Base-by-base conservation (phyloP, 2,329 filamentous ascomycete species). In the Lasiodiplodia citricola region DNA sequence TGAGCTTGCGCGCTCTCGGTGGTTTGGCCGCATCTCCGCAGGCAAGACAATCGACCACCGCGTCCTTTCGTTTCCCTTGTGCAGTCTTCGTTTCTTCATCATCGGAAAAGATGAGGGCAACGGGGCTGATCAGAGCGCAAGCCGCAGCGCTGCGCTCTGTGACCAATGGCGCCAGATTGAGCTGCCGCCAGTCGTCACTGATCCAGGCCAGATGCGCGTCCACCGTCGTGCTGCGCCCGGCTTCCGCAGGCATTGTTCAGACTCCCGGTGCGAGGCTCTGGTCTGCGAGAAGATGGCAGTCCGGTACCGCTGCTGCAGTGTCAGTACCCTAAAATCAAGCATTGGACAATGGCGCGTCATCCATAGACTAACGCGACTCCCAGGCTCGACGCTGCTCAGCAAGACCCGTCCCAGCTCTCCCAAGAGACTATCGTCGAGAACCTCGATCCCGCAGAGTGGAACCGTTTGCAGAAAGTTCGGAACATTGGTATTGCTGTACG, bases 401-500 rank as follows among this genome's bases (percentile, higher is more conserved):
- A 84, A 63, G 84, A 88, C 72, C 87, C 88, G 10, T 83, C 84
- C 52, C 79, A 81, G 55, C 81, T 91, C 64, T 84, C 87, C 2
- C 87, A 90, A 77, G 85, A 89, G 68, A 85, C 86, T 21, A 91
- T 96, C 71, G 90, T 94, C 66, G 89, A 92, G 73, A 94, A 94
- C 77, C 90, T 97, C 80, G 88, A 90, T 74, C 89, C 92, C 38
- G 87, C 90, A 70, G 96, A 99, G 82, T 90, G 88, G 69, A 86
- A 89, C 71, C 89, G 95, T 71, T 82, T 99, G 72, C 88, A 91
- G 65, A 89, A 87, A 82, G 92, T 98, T 69, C 90, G 96, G 72
- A 99, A 99, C 80, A 99, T 99, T 81, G 96, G 96, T 83, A 99
- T 99, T 84, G 96, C 96, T 76, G 92, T 94, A 88, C 69, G 87